Percentiles rank a stretch among this genome's conserved stretches.
phyloP scores from a whole-genome alignment of 2,329 filamentous ascomycete species.

The Fusarium piperis region DNA sequence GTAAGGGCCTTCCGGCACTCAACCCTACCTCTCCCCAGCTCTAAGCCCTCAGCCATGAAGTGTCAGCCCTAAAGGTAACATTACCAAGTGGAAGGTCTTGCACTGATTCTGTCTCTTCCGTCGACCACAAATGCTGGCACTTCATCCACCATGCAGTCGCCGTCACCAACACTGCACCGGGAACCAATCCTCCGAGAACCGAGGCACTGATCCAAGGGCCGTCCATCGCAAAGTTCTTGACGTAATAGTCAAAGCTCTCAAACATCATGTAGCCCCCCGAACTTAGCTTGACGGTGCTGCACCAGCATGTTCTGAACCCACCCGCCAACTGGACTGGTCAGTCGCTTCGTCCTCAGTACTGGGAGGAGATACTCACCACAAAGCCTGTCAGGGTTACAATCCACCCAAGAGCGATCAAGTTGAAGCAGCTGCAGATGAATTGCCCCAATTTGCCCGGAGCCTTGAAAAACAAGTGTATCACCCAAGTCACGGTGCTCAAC shows the following conservation, averaged over 20 bases:
- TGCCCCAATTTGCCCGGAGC: not conserved
- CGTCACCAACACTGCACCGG: not conserved
- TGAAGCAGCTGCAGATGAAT: accelerated
- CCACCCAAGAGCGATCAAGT: not conserved
- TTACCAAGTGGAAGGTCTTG: too few species aligned
- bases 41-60: not conserved
- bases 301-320: not conserved
- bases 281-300: not conserved
- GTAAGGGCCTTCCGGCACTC: not conserved
- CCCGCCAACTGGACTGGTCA: not conserved
- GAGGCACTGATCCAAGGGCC: not conserved
- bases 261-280: not conserved
- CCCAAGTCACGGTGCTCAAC: not conserved
- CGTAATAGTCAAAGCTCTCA: not conserved
- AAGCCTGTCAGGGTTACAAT: not conserved
- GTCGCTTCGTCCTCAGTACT: not conserved
- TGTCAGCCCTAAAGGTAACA: not conserved
- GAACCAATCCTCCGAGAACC: not conserved
- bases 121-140: not conserved
- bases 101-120: not conserved
- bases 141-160: not conserved
- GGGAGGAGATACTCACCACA: not conserved
- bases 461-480: not conserved
- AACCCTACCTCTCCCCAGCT: not conserved
- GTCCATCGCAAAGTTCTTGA: not conserved